Percentiles rank a stretch among this genome's conserved stretches.
Conservation (phyloP, 164 flowering plant species). For the Malania oleifera region DNA sequence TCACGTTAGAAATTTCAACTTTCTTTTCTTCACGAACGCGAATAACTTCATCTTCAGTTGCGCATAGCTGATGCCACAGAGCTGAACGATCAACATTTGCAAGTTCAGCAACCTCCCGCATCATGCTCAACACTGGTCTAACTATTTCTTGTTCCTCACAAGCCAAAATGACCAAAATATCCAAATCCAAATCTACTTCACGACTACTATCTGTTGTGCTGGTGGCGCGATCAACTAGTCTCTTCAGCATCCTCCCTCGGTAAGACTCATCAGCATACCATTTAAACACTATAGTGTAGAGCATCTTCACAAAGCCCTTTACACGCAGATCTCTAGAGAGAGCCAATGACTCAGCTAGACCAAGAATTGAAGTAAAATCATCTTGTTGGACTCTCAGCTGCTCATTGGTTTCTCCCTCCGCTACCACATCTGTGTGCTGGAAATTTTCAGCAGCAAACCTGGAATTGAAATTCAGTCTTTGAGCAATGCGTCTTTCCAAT, state of each 20-base stretch:
- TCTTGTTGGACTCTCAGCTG: conserved; percentile 44
- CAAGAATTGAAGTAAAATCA: conserved; percentile 75
- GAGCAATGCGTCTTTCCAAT: conserved; percentile 76
- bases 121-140: conserved; percentile 79
- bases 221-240: conserved; percentile 81
- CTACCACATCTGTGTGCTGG: conserved; percentile 36
- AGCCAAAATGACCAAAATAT: conserved; percentile 57
- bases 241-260: conserved; percentile 74
- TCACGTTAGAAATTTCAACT: conserved; percentile 50
- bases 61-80: conserved; percentile 94
- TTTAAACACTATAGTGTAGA: conserved; percentile 71
- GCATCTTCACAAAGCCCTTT: conserved; percentile 69
- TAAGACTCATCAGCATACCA: conserved; percentile 69
- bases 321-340: conserved; percentile 69
- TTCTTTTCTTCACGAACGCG: conserved; percentile 73
- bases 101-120: conserved; percentile 91
- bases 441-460: conserved; percentile 38
- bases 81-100: conserved; percentile 93
- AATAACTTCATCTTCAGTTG: conserved; percentile 79
- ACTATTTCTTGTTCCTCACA: conserved; percentile 63
- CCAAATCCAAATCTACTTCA: conserved; percentile 75
- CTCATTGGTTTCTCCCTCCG: conserved; percentile 46
- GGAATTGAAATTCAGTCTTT: conserved; percentile 37
- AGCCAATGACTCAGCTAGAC: conserved; percentile 86
- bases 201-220: conserved; percentile 51